These are phyloP conservation scores for Umbelopsis sp. DNA, from an alignment of 192 early-diverging fungal genomes.

Conservation along the genomic window DNA sequence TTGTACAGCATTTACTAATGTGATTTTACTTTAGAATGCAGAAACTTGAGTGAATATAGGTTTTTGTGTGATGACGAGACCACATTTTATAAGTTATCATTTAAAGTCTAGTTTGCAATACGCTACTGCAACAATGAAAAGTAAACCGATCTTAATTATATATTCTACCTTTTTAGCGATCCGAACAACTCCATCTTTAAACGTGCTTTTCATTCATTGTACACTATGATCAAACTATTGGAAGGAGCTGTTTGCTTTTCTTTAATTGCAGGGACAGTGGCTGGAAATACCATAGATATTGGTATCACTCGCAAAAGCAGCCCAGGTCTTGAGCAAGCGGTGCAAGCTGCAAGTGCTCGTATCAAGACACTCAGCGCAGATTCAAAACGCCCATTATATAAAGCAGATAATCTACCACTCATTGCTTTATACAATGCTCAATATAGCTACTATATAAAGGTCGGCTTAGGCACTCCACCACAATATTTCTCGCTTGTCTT, in stretches of 20 bases:
- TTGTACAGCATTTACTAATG: too few relatives aligned
- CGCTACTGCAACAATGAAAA: too few relatives aligned
- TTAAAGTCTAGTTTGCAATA: too few relatives aligned
- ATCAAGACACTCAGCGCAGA: neutral
- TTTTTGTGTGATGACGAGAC: too few relatives aligned
- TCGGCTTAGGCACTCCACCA: neutral
- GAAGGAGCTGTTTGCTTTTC: neutral
- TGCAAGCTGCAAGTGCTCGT: neutral
- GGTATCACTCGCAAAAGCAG: neutral
- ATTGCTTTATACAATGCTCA: constrained; percentile 2
- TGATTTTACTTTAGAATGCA: too few relatives aligned
- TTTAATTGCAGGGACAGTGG: neutral
- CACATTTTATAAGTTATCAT: too few relatives aligned
- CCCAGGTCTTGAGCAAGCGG: neutral
- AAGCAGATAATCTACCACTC: neutral
- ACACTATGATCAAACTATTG: neutral
- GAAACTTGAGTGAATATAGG: too few relatives aligned
- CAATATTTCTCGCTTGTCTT: neutral
- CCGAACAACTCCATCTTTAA: too few relatives aligned
- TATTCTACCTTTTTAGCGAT: too few relatives aligned
- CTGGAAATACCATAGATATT: neutral
- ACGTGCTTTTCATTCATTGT: neutral
- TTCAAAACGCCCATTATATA: neutral
- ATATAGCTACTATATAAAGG: constrained; percentile 1
- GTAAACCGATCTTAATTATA: too few relatives aligned